A percentile compares a stretch with the other conserved stretches of the same genome.
These are phyloP conservation scores for Vanilla planifolia DNA, from an alignment of 106 monocot genomes.

Conservation along the genomic window DNA sequence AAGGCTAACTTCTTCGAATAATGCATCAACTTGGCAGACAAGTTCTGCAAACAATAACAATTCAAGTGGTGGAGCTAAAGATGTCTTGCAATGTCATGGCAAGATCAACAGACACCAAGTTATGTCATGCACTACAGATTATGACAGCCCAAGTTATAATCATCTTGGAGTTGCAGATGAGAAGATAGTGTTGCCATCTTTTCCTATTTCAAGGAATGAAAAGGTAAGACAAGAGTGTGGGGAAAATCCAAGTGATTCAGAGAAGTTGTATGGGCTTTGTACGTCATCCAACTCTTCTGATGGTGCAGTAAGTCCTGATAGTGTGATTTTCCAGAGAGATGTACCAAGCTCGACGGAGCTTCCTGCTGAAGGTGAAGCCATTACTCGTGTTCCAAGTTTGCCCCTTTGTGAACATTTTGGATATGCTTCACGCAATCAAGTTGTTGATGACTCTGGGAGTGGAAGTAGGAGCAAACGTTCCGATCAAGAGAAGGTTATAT, in stretches of 20 bases:
- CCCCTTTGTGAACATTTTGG: conserved; percentile 69
- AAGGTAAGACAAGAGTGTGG: conserved; percentile 35
- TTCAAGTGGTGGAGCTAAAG: conserved; percentile 5
- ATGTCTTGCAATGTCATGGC: not conserved
- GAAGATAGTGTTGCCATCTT: conserved; percentile 51
- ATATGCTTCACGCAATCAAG: conserved; percentile 35
- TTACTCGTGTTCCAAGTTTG: conserved; percentile 47
- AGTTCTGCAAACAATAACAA: conserved; percentile 10
- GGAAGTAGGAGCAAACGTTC: conserved; percentile 68
- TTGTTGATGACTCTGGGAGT: conserved; percentile 42
- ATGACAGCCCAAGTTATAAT: conserved; percentile 19
- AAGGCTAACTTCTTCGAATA: conserved; percentile 28
- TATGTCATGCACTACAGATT: conserved; percentile 25
- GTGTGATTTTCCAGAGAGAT: conserved; percentile 42
- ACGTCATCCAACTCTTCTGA: conserved; percentile 36
- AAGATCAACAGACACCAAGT: conserved; percentile 13
- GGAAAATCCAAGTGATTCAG: conserved; percentile 33
- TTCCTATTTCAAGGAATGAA: conserved; percentile 31
- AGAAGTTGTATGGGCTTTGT: conserved; percentile 43
- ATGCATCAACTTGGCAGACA: conserved; percentile 8
- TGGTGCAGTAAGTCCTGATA: conserved; percentile 36
- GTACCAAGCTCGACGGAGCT: conserved; percentile 35
- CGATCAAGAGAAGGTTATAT: conserved; percentile 64
- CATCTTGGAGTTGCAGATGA: conserved; percentile 31
- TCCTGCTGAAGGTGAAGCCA: conserved; percentile 20